Evolutionary conservation across 257 asterid genomes (phyloP).

Genomic region (Scutellaria galericulata): DNA sequence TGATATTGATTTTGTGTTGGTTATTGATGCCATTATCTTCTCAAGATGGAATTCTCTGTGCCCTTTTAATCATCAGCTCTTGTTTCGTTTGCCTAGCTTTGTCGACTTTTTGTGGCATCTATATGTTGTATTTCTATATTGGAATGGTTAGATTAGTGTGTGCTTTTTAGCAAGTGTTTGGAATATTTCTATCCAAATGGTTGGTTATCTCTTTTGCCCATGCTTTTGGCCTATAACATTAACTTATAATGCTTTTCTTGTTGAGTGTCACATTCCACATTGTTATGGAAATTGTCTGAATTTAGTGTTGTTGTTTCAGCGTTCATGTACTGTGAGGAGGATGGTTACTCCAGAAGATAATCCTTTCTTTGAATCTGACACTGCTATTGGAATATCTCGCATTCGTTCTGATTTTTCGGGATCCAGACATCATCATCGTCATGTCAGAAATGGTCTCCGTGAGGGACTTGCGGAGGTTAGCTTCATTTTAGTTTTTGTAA

Average conservation of each 20-base stretch:
- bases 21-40: constrained; percentile 1
- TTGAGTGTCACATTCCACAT: not conserved
- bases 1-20: constrained; percentile 28
- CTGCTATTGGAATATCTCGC: constrained; percentile 40
- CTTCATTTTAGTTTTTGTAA: not conserved
- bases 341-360: constrained; percentile 54
- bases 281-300: constrained; percentile 20
- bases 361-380: constrained; percentile 49
- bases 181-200: not conserved
- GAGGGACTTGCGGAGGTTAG: constrained; percentile 65
- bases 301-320: constrained; percentile 41
- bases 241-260: not conserved
- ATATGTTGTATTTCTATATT: not conserved
- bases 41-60: not conserved
- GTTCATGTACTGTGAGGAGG: constrained; percentile 48
- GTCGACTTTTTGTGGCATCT: not conserved
- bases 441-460: constrained; percentile 49
- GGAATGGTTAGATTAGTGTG: not conserved
- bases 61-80: not conserved
- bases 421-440: constrained; percentile 50
- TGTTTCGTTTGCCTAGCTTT: not conserved
- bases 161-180: not conserved
- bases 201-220: too few species aligned
- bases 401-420: constrained; percentile 42
- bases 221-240: too few species aligned